A percentile compares a stretch with the other conserved stretches of the same genome.
Evolutionary conservation across 169 alveolate genomes (phyloP).

Genomic region (Eimeria brunetti): DNA sequence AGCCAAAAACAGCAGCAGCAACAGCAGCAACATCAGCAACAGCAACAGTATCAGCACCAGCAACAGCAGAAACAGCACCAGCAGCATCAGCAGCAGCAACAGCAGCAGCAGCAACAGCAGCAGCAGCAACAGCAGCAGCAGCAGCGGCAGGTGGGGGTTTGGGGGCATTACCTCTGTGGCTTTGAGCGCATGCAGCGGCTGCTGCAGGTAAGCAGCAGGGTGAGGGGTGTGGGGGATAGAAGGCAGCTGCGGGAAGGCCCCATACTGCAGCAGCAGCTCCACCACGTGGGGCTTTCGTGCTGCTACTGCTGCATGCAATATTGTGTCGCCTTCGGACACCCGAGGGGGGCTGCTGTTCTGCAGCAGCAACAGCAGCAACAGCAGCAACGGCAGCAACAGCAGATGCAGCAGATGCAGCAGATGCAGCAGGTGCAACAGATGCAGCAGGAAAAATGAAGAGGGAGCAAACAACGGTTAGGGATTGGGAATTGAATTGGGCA

Average conservation of each 20-base stretch:
- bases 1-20: no score
- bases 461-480: no score
- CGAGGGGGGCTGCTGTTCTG: conserved; percentile 78
- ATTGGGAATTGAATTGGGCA: no score
- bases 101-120: background rate
- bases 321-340: conserved; percentile 59
- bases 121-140: background rate
- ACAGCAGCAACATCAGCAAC: no score
- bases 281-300: conserved; percentile 75
- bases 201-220: background rate
- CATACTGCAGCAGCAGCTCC: conserved; percentile 78
- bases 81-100: background rate
- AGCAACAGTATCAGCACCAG: no score
- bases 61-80: no score
- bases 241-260: conserved; percentile 75
- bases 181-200: background rate
- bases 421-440: background rate
- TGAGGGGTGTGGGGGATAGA: conserved; percentile 39
- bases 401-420: background rate
- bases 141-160: no score
- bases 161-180: background rate
- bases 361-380: background rate
- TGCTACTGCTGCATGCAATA: conserved; percentile 70
- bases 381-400: background rate
- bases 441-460: background rate